Evolutionary conservation across 2,329 filamentous ascomycete species (phyloP), one percentile per base, ranked within the genome.

Genomic region (Fusarium goolgardi): DNA sequence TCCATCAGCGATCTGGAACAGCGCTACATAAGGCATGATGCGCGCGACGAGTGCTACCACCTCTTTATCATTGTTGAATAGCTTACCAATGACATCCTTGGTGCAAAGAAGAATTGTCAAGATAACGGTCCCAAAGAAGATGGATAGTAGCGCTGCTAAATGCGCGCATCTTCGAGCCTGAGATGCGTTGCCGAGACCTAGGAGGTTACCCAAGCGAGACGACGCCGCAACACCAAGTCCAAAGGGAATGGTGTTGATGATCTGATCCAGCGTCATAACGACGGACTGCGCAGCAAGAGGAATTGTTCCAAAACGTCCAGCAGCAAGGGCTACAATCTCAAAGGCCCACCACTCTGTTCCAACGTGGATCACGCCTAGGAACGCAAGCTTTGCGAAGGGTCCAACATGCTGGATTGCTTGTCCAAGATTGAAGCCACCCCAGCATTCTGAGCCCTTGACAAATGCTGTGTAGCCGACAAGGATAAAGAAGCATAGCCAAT

Each of bases 301-400:
- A 34, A 94, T 86, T 0, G 91, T 94, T 5, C 94, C 94, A 0
- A 97, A 85, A 35, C 90, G 86, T 2, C 93, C 93, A 7, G 93
- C 93, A 3, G 91, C 92, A 1, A 96, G 85, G 2, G 93, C 92
- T 3, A 96, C 92, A 69, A 96, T 95, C 78, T 96, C 93, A 72
- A 97, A 97, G 0, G 93, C 94, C 93, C 93, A 96, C 93, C 93
- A 97, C 78, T 97, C 94, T 0, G 93, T 96, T 5, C 92, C 94
- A 7, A 97, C 91, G 67, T 96, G 93, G 5, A 96, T 80, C 41
- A 96, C 84, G 0, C 93, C 94, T 0, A 96, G 82, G 16, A 91
- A 78, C 0, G 93, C 92, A 5, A 97, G 86, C 12, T 88, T 87
- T 2, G 91, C 84, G 75, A 97, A 97, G 0, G 88, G 88, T 18